phyloP scores from a whole-genome alignment of 495 filamentous ascomycete species.

The Aspergillus diversus region DNA sequence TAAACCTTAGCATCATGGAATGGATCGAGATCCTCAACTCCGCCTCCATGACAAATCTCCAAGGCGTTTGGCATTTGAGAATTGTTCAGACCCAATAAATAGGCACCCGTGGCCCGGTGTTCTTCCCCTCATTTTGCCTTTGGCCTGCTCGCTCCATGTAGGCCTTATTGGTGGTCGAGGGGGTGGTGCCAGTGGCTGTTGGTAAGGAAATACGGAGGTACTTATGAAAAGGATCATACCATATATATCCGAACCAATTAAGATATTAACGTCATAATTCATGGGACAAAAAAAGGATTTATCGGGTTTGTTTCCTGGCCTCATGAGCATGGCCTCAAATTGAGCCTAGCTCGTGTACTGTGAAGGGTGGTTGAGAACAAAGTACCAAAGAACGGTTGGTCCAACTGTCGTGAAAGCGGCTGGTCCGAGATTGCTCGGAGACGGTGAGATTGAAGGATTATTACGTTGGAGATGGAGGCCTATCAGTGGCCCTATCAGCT shows the following conservation, averaged over 20 bases:
- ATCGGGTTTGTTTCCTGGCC: too few relatives aligned
- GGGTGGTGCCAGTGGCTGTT: too few relatives aligned
- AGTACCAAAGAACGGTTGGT: too few relatives aligned
- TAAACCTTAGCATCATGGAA: not conserved
- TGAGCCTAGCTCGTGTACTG: too few relatives aligned
- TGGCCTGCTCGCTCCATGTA: not conserved
- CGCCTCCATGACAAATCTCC: not conserved
- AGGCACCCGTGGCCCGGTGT: not conserved
- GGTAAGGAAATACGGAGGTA: too few relatives aligned
- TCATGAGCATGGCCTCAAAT: too few relatives aligned
- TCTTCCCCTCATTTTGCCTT: not conserved
- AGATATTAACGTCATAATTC: too few relatives aligned
- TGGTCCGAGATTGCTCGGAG: not conserved
- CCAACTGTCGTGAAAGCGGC: too few relatives aligned
- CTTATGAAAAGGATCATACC: too few relatives aligned
- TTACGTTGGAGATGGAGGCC: not conserved
- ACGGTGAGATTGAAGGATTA: slow-evolving; percentile 1
- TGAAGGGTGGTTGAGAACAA: too few relatives aligned
- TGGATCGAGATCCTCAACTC: not conserved
- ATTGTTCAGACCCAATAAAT: not conserved
- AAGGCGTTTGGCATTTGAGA: not conserved
- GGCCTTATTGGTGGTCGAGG: not conserved
- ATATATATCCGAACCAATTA: too few relatives aligned
- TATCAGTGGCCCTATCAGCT: slow-evolving; percentile 2
- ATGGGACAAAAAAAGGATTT: too few relatives aligned